phyloP scores from a whole-genome alignment of 2,329 filamentous ascomycete genomes.

The Tolypocladium guangdongense region DNA sequence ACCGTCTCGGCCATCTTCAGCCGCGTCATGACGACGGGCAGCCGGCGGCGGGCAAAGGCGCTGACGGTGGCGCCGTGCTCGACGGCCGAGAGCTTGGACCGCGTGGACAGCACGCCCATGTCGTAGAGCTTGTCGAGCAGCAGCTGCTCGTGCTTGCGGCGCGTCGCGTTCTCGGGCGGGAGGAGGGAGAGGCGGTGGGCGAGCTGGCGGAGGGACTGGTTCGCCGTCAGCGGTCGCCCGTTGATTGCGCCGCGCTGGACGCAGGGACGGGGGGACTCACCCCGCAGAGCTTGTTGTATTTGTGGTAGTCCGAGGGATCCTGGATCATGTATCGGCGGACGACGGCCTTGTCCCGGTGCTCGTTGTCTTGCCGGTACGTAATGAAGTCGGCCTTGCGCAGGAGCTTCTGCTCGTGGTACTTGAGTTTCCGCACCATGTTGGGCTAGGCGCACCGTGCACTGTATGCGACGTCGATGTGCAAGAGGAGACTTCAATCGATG shows the following conservation, averaged over 20 bases:
- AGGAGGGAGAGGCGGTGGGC: slow-evolving; percentile 81
- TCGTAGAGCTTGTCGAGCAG: slow-evolving; percentile 86
- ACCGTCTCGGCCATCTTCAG: slow-evolving; percentile 88
- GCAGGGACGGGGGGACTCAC: slow-evolving; percentile 26
- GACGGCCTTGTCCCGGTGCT: slow-evolving; percentile 72
- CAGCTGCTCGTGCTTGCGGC: slow-evolving; percentile 75
- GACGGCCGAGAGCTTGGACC: slow-evolving; percentile 70
- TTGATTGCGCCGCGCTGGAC: no score
- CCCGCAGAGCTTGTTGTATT: slow-evolving; percentile 56
- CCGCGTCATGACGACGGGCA: slow-evolving; percentile 86
- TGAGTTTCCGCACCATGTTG: slow-evolving; percentile 88
- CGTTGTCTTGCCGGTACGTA: slow-evolving; percentile 80
- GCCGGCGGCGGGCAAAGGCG: slow-evolving; percentile 70
- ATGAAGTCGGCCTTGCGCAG: slow-evolving; percentile 89
- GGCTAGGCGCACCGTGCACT: background rate
- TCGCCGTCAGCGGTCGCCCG: slow-evolving; percentile 3
- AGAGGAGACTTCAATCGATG: background rate
- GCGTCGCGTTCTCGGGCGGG: slow-evolving; percentile 65
- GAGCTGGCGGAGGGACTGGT: slow-evolving; percentile 71
- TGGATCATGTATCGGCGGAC: slow-evolving; percentile 84
- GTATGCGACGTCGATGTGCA: no score
- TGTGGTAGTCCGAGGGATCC: slow-evolving; percentile 75
- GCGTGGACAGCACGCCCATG: slow-evolving; percentile 73
- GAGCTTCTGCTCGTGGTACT: slow-evolving; percentile 94
- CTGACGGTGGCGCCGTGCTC: slow-evolving; percentile 84